Conservation (phyloP, 768 basidiomycete species). For the Cystobasidium tubakii region DNA sequence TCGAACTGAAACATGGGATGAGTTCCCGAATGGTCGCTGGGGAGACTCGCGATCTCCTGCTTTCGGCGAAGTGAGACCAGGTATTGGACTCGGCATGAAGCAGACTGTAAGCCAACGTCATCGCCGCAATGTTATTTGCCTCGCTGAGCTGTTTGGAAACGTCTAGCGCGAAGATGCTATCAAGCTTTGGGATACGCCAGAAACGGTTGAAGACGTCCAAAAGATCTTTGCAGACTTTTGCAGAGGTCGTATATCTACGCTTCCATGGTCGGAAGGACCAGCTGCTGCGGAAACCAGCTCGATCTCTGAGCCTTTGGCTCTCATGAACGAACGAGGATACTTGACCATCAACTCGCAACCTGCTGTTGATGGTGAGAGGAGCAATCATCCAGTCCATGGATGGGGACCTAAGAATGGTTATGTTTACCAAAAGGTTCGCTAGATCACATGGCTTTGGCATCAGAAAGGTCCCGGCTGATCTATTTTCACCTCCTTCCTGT, state of each 20-base stretch:
- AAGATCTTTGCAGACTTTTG: conserved; percentile 73
- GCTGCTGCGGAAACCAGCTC: conserved; percentile 66
- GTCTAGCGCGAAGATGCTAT: conserved; percentile 51
- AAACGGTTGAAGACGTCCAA: conserved; percentile 63
- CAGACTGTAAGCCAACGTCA: conserved; percentile 52
- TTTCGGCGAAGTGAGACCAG: conserved; percentile 88
- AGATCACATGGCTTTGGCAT: conserved; percentile 15
- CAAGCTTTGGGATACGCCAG: conserved; percentile 71
- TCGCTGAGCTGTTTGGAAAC: background rate
- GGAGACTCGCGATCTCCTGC: conserved; percentile 95
- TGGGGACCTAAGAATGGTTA: conserved; percentile 92
- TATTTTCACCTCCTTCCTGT: conserved; percentile 55
- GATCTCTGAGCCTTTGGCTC: conserved; percentile 66
- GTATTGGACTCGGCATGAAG: conserved; percentile 80
- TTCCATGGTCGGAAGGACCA: conserved; percentile 80
- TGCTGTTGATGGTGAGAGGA: conserved; percentile 73
- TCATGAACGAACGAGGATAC: conserved; percentile 85
- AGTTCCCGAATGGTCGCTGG: conserved; percentile 95
- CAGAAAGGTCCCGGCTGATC: conserved; percentile 50
- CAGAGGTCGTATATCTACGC: conserved; percentile 60
- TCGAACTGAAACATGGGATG: conserved; percentile 95
- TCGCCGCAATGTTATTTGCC: background rate
- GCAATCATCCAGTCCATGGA: conserved; percentile 72
- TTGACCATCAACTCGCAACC: conserved; percentile 96
- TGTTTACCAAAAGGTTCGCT: conserved; percentile 81